phyloP scores from a whole-genome alignment of 306 rosid species.

The Astragalus glycyphyllos region DNA sequence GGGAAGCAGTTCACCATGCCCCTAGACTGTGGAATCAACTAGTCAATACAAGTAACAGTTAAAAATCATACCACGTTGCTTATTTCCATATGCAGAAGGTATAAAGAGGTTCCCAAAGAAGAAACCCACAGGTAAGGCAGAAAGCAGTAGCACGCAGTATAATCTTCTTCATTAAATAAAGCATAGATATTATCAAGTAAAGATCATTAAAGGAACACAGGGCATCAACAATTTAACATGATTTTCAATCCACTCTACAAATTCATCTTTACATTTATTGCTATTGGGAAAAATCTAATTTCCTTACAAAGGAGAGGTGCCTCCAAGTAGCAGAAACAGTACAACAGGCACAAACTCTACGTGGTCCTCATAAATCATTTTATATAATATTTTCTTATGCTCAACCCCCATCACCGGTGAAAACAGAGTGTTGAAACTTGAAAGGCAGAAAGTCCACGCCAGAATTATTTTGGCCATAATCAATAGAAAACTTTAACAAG shows the following conservation, averaged over 20 bases:
- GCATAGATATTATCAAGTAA: conserved; percentile 5
- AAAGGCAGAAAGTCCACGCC: conserved; percentile 2
- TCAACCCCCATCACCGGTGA: conserved; percentile 25
- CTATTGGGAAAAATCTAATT: conserved; percentile 5
- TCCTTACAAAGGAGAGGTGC: conserved; percentile 16
- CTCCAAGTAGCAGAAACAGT: neutral
- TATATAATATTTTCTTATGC: neutral
- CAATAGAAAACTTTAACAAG: neutral
- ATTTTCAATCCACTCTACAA: conserved; percentile 10
- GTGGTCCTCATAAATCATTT: conserved; percentile 1
- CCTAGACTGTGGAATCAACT: conserved; percentile 13
- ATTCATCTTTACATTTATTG: conserved; percentile 10
- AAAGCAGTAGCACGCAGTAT: conserved; percentile 28
- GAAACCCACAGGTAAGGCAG: conserved; percentile 18
- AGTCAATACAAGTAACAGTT: conserved; percentile 1
- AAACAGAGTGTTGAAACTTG: neutral
- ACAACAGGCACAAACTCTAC: neutral
- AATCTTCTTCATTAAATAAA: conserved; percentile 14
- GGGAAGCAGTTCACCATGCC: conserved; percentile 12
- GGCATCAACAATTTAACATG: neutral
- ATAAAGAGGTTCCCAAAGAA: conserved; percentile 4
- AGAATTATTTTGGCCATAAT: neutral
- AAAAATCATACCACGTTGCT: neutral
- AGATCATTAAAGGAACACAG: conserved; percentile 15
- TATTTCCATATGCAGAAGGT: conserved; percentile 26